A percentile compares a stretch with the other conserved stretches of the same genome.
Conservation (phyloP, 495 filamentous ascomycete species). For the Pyrenula aspistea region DNA sequence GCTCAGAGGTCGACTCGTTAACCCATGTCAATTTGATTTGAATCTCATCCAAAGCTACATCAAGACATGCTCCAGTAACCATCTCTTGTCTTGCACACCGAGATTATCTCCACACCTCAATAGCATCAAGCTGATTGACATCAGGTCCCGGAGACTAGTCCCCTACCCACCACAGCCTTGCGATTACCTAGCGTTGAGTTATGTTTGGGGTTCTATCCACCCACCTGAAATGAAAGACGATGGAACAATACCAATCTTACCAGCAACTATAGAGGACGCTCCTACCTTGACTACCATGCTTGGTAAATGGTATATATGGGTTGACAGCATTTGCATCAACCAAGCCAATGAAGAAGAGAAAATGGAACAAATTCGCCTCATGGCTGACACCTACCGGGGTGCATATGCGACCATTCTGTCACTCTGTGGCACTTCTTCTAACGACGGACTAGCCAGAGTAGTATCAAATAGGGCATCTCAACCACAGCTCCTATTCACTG, state of each 20-base stretch:
- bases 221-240: neutral
- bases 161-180: neutral
- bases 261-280: conserved; percentile 15
- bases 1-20: too few species aligned
- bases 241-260: neutral
- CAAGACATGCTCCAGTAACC: neutral
- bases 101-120: neutral
- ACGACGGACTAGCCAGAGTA: conserved; percentile 2
- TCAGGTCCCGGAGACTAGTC: neutral
- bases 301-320: conserved; percentile 21
- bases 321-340: conserved; percentile 23
- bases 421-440: neutral
- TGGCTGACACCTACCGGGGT: conserved; percentile 13
- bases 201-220: conserved; percentile 4
- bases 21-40: too few species aligned
- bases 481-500: neutral
- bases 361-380: conserved; percentile 14
- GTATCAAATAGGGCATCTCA: too few species aligned
- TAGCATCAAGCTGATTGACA: neutral
- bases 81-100: neutral
- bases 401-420: conserved; percentile 21
- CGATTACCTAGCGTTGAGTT: conserved; percentile 3
- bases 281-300: conserved; percentile 13
- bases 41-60: neutral
- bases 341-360: conserved; percentile 18